Base-by-base conservation (phyloP, 208 protist species). In the Strigomonas oncopelti region DNA sequence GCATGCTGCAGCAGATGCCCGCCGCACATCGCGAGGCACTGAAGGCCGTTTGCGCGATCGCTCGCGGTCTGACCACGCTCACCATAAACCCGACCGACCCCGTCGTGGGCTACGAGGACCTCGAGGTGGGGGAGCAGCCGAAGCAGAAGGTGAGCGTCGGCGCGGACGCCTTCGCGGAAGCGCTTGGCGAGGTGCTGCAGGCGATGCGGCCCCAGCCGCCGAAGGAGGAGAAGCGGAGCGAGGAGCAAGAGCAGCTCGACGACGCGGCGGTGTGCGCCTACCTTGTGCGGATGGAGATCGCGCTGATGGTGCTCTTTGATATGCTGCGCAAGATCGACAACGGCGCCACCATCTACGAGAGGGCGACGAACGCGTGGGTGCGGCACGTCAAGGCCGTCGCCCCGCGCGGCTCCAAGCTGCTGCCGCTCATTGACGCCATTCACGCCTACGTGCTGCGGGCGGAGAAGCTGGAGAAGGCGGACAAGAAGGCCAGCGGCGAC, bases 361-460 rank as follows among this genome's bases (percentile, higher is more conserved):
- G n/a, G 20, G 62, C 61, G 13, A 69, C 66, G 72, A 60, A 51
- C 13, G 54, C 18, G 29, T 22, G 11, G 61, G 71, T 48, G 54
- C 61, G 65, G 16, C 67, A 60, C 8, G 25, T 9, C 28, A 60
- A 56, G 52, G 54, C 65, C 0, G 60, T 65, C 60, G 46, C 64
- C 24, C 57, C 74, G 45, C 67, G 45, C 31, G 63, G 69, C n/a
- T 69, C 74, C 4, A 29, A 75, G 28, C 42, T 80, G 27, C 22
- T n/a, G n/a, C n/a, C n/a, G n/a, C n/a, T n/a, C n/a, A n/a, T n/a
- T n/a, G 42, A 72, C 48, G 58, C 68, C 56, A 74, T 75, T 29
- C 77, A 82, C 62, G 22, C 53, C 24, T 78, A 75, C 55, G 42
- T 84, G 56, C 9, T 83, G 52, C 57, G 63, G 22, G 27, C 36